A percentile compares a stretch with the other conserved stretches of the same genome.
Evolutionary conservation across 768 basidiomycete genomes (phyloP).

Genomic region (Trametes punicea): DNA sequence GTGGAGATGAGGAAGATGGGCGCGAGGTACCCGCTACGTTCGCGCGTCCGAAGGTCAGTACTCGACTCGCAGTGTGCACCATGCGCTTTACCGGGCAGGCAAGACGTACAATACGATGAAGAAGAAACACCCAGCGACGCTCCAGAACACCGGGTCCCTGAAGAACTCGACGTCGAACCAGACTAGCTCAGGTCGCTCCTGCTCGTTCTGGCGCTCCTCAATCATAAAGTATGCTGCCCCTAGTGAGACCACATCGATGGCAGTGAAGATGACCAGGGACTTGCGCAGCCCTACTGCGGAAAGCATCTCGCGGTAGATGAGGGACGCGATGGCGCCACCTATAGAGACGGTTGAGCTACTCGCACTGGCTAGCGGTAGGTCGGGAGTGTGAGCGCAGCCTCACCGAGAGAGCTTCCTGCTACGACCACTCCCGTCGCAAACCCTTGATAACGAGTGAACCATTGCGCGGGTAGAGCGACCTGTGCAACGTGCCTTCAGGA

Average conservation of each 20-base stretch:
- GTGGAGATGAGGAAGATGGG: conserved; percentile 24
- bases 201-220: conserved; percentile 24
- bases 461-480: conserved; percentile 22
- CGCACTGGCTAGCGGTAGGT: no score
- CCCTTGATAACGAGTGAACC: conserved; percentile 21
- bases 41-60: not conserved
- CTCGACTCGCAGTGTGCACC: not conserved
- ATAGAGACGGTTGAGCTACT: no score
- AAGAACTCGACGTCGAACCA: conserved; percentile 24
- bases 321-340: conserved; percentile 21
- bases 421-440: conserved; percentile 22
- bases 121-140: conserved; percentile 21
- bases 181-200: conserved; percentile 9
- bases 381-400: no score
- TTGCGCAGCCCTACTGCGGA: conserved; percentile 31
- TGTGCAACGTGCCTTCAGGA: not conserved
- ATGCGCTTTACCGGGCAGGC: not conserved
- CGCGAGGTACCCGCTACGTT: conserved; percentile 19
- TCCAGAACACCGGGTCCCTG: conserved; percentile 25
- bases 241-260: conserved; percentile 28
- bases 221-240: conserved; percentile 31
- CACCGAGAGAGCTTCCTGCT: conserved; percentile 21
- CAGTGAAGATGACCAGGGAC: conserved; percentile 32
- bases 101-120: conserved; percentile 22
- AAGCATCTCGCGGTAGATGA: conserved; percentile 21